Evolutionary conservation across 2,329 filamentous ascomycete species (phyloP).

Genomic region (Mycosphaerella arachidis): DNA sequence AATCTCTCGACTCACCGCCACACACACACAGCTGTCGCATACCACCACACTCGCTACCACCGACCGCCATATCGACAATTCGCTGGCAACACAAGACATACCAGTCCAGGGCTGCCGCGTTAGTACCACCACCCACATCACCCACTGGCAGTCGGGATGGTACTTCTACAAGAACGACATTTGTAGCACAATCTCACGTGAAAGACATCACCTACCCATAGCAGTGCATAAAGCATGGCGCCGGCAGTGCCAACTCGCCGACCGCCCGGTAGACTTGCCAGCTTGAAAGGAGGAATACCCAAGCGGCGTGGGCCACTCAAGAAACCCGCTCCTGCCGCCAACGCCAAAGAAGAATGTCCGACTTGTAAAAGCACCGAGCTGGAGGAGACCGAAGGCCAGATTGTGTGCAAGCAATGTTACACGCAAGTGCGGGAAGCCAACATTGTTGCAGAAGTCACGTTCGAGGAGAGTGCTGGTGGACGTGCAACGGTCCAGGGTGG

Average conservation of each 20-base stretch:
- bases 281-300: neutral
- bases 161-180: neutral
- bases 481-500: slow-evolving; percentile 88
- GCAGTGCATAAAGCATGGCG: neutral
- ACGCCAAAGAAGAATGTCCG: slow-evolving; percentile 12
- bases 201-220: neutral
- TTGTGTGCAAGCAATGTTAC: slow-evolving; percentile 77
- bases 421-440: slow-evolving; percentile 78
- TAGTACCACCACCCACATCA: neutral
- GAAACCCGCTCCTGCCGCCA: neutral
- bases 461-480: slow-evolving; percentile 80
- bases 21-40: neutral
- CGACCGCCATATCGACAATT: neutral
- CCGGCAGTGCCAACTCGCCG: neutral
- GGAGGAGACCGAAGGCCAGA: slow-evolving; percentile 37
- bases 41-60: neutral
- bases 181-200: slow-evolving; percentile 1
- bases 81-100: neutral
- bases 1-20: neutral
- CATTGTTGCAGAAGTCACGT: slow-evolving; percentile 87
- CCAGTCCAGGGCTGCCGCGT: neutral
- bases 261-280: neutral
- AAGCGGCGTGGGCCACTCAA: slow-evolving; percentile 42
- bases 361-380: slow-evolving; percentile 17
- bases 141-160: neutral